Evolutionary conservation across 345 rosid genomes (phyloP).

Genomic region (Melaleuca quinquenervia): DNA sequence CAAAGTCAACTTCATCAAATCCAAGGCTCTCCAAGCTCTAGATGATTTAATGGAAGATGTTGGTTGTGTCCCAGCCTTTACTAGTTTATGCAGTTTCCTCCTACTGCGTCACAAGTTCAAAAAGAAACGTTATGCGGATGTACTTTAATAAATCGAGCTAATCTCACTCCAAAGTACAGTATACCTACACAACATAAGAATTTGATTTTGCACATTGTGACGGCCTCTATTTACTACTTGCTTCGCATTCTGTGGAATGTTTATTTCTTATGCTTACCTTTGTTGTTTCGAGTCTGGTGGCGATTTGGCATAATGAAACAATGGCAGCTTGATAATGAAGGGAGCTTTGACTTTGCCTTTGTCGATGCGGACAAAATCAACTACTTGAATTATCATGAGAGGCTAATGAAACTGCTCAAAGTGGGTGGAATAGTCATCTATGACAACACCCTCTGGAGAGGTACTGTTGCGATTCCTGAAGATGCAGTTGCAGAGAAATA

Average conservation of each 20-base stretch:
- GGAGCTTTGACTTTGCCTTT: constrained; percentile 37
- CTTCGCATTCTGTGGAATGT: neutral
- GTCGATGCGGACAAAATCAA: constrained; percentile 37
- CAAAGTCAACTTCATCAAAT: constrained; percentile 24
- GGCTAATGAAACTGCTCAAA: constrained; percentile 18
- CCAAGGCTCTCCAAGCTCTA: constrained; percentile 19
- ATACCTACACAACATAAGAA: neutral
- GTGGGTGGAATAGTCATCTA: constrained; percentile 29
- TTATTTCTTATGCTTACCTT: neutral
- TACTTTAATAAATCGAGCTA: neutral
- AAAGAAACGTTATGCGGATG: neutral
- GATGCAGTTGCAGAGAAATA: constrained; percentile 4
- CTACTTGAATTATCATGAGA: constrained; percentile 29
- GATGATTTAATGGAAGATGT: constrained; percentile 20
- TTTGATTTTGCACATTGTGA: neutral
- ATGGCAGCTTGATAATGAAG: constrained; percentile 24
- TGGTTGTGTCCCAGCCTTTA: neutral
- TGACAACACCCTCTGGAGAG: constrained; percentile 35
- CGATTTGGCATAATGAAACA: no score
- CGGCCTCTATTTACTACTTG: neutral
- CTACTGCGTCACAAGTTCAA: neutral
- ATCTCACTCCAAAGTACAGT: neutral
- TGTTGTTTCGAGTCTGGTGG: neutral
- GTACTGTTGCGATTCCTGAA: constrained; percentile 20
- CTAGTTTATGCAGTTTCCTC: neutral